These are phyloP conservation scores for Candida corydali DNA, from an alignment of 805 yeast species.

Conservation along the genomic window DNA sequence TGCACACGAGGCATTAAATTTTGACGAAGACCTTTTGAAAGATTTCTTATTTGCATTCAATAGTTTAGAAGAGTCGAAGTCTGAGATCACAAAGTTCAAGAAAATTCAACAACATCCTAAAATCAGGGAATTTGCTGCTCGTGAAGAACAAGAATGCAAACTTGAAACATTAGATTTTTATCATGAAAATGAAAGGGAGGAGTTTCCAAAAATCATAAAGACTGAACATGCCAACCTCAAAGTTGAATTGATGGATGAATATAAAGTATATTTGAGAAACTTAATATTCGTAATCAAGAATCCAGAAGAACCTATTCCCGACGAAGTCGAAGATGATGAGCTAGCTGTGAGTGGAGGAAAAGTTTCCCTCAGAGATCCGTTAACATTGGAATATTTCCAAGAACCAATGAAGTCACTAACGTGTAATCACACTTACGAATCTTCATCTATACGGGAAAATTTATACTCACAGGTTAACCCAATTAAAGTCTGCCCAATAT, in stretches of 20 bases:
- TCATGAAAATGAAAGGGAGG: slow-evolving; percentile 10
- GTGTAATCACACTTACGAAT: slow-evolving; percentile 66
- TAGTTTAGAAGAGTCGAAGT: slow-evolving; percentile 11
- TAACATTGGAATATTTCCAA: slow-evolving; percentile 48
- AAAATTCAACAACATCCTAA: neutral
- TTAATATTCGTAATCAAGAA: slow-evolving; percentile 44
- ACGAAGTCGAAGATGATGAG: slow-evolving; percentile 53
- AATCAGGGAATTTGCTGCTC: slow-evolving; percentile 4
- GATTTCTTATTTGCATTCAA: slow-evolving; percentile 13
- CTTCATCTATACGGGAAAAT: slow-evolving; percentile 34
- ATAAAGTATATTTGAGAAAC: slow-evolving; percentile 5
- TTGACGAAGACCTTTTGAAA: slow-evolving; percentile 9
- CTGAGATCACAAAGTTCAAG: slow-evolving; percentile 11
- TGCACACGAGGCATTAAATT: slow-evolving; percentile 5
- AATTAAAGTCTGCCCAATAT: slow-evolving; percentile 49
- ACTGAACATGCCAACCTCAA: slow-evolving; percentile 7
- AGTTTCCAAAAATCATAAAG: slow-evolving; percentile 16
- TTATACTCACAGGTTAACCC: slow-evolving; percentile 17
- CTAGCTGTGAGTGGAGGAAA: slow-evolving; percentile 66
- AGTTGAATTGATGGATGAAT: neutral
- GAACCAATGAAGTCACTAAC: slow-evolving; percentile 51
- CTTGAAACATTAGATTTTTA: slow-evolving; percentile 19
- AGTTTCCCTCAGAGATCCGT: slow-evolving; percentile 65
- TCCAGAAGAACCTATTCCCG: slow-evolving; percentile 64
- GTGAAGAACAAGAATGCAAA: slow-evolving; percentile 18